Evolutionary conservation across 176 grass and related monocot genomes (phyloP).

Genomic region (Zea luxurians): DNA sequence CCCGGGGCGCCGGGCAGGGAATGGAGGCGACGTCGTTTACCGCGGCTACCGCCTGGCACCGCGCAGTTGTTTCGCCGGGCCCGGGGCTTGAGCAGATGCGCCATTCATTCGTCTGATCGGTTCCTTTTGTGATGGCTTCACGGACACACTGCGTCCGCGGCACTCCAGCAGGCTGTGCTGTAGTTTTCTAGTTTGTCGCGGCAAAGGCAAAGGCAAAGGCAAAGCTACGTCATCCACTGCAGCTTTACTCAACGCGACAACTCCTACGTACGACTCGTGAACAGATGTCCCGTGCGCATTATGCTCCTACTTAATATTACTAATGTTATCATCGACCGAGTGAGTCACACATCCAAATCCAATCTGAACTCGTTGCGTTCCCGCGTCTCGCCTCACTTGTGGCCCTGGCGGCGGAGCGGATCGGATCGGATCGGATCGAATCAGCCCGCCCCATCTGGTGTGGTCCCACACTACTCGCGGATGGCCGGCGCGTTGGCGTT

Average conservation of each 20-base stretch:
- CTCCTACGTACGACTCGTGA: background rate
- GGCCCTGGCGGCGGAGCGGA: background rate
- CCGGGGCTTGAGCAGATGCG: no score
- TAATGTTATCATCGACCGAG: no score
- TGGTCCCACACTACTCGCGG: conserved; percentile 9
- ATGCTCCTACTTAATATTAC: background rate
- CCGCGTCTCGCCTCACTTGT: background rate
- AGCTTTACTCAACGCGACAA: background rate
- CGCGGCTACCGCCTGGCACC: no score
- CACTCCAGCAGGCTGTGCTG: background rate
- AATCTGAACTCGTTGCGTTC: background rate
- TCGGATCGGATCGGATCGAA: background rate
- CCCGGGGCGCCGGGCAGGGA: no score
- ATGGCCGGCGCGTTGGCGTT: background rate
- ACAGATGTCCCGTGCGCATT: background rate
- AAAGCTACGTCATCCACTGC: no score
- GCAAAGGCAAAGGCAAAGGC: background rate
- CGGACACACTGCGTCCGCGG: background rate
- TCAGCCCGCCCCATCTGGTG: background rate
- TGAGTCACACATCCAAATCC: background rate
- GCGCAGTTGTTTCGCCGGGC: background rate
- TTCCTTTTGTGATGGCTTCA: background rate
- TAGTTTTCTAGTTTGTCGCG: background rate
- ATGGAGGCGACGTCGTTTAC: background rate
- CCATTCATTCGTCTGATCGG: no score